A percentile compares a stretch with the other conserved stretches of the same genome.
phyloP scores from a whole-genome alignment of 257 asterid genomes.

The Linderniella brevidens region DNA sequence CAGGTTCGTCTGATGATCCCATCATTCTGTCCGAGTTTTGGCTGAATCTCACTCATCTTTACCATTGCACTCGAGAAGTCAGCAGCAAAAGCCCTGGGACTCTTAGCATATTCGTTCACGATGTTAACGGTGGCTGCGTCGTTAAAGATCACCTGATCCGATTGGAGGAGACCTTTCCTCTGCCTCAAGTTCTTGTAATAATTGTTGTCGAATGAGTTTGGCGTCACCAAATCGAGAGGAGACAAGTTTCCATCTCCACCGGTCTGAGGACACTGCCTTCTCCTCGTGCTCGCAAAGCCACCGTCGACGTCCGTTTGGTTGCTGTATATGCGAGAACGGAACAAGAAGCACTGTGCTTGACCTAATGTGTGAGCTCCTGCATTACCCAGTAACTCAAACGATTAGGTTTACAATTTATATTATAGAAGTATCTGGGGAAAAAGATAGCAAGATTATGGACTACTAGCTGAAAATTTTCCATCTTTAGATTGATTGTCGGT shows the following conservation, averaged over 20 bases:
- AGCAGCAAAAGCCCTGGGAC: constrained; percentile 9
- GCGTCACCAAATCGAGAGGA: constrained; percentile 32
- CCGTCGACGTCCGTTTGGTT: constrained; percentile 26
- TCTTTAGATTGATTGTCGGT: too few relatives aligned
- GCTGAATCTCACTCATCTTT: constrained; percentile 26
- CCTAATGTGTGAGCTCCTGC: constrained; percentile 29
- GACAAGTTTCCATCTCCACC: constrained; percentile 19
- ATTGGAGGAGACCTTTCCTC: constrained; percentile 25
- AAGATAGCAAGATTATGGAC: too few relatives aligned
- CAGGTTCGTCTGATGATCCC: constrained; percentile 23
- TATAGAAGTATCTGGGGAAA: too few relatives aligned
- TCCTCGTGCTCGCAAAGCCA: constrained; percentile 18
- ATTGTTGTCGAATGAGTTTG: constrained; percentile 26
- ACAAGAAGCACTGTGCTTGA: constrained; percentile 21
- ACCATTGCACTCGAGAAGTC: constrained; percentile 26
- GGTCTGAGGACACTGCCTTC: constrained; percentile 17
- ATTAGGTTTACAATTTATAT: too few relatives aligned
- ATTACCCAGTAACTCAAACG: not conserved
- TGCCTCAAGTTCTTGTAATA: constrained; percentile 18
- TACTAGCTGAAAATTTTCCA: too few relatives aligned
- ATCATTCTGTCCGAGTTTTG: constrained; percentile 10
- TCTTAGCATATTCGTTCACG: constrained; percentile 11
- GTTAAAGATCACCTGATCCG: constrained; percentile 21
- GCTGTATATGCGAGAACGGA: constrained; percentile 23
- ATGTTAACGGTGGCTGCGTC: constrained; percentile 10